phyloP scores from a whole-genome alignment of 2,329 filamentous ascomycete species.

The Diatrype stigma region DNA sequence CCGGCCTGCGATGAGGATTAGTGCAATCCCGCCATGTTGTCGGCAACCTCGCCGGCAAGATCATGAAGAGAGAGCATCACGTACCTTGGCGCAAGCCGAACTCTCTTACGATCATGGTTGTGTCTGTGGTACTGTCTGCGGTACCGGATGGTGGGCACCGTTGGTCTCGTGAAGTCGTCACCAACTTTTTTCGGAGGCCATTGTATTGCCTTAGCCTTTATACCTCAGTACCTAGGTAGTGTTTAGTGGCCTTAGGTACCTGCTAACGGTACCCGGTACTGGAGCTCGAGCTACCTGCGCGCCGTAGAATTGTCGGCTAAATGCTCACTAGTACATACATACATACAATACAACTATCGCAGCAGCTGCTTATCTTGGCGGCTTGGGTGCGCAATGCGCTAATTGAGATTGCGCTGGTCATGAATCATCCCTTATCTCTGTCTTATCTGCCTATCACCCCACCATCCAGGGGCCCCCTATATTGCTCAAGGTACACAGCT shows the following conservation, averaged over 20 bases:
- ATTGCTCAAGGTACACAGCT: too few species aligned
- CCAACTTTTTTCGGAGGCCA: constrained; percentile 9
- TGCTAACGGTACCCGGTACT: too few species aligned
- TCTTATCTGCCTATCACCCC: too few species aligned
- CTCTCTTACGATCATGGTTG: constrained; percentile 30
- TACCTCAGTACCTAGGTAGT: background rate
- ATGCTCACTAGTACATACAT: background rate
- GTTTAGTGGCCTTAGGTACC: background rate
- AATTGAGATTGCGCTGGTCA: too few species aligned
- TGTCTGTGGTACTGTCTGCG: constrained; percentile 2
- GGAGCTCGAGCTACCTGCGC: background rate
- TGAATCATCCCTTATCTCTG: too few species aligned
- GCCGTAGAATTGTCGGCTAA: background rate
- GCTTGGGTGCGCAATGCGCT: too few species aligned
- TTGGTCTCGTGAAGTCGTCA: constrained; percentile 4
- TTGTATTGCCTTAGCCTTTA: too few species aligned
- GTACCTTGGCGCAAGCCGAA: constrained; percentile 27
- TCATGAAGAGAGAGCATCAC: background rate
- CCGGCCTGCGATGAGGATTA: constrained; percentile 39
- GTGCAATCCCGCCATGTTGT: too few species aligned
- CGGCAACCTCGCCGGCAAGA: too few species aligned
- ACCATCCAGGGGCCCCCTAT: too few species aligned
- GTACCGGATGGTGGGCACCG: background rate
- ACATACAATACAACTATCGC: too few species aligned
- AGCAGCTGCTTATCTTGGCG: too few species aligned